Percentiles rank a stretch among this genome's conserved stretches.
phyloP scores from a whole-genome alignment of 106 monocot species.

The Hemerocallis citrina region DNA sequence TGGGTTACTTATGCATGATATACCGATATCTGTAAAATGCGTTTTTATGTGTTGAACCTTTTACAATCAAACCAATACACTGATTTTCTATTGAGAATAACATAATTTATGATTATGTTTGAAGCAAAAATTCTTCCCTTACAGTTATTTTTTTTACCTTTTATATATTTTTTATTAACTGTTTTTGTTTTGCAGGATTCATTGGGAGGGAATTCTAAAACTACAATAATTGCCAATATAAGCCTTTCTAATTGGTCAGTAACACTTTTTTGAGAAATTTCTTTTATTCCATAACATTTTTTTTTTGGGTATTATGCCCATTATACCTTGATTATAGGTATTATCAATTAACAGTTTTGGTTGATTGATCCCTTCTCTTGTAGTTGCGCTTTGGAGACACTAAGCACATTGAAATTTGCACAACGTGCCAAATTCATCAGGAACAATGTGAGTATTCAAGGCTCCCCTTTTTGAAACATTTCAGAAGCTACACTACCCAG shows the following conservation, averaged over 20 bases:
- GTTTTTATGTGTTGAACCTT: too few species aligned
- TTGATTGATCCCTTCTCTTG: constrained; percentile 6
- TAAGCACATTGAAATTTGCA: constrained; percentile 97
- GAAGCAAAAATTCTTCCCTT: too few species aligned
- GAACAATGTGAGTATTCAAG: constrained; percentile 60
- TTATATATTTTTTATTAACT: neutral
- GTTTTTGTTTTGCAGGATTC: constrained; percentile 64
- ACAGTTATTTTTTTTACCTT: too few species aligned
- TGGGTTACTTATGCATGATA: too few species aligned
- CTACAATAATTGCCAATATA: constrained; percentile 95
- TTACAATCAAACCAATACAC: too few species aligned
- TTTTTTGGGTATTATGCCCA: neutral
- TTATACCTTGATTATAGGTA: too few species aligned
- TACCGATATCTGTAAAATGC: too few species aligned
- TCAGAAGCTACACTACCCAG: neutral
- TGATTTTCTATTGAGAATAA: too few species aligned
- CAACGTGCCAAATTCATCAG: constrained; percentile 93
- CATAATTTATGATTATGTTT: too few species aligned
- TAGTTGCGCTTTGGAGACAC: constrained; percentile 77
- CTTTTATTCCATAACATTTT: constrained; percentile 4
- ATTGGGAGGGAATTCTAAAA: constrained; percentile 94
- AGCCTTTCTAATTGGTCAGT: constrained; percentile 96
- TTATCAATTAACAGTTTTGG: neutral
- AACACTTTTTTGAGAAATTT: neutral
- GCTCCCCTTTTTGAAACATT: neutral